These are phyloP conservation scores for Phytophthora vignae DNA, from an alignment of 352 stramenopile species.

Conservation along the genomic window DNA sequence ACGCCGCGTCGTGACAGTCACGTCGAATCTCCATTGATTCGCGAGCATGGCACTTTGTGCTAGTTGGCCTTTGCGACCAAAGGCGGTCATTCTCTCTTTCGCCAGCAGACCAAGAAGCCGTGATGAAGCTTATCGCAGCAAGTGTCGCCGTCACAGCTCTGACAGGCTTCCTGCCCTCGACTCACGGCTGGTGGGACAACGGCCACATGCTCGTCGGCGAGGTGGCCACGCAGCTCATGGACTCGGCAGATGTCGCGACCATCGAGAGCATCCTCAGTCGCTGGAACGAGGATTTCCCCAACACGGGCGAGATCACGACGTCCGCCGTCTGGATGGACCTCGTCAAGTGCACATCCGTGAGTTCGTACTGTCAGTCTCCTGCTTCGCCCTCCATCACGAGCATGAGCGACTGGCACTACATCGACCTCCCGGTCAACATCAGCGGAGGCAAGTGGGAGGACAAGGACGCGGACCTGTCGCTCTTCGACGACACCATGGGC, in stretches of 20 bases:
- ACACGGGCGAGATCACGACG: conserved; percentile 57
- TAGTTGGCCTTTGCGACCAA: not conserved
- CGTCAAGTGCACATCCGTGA: conserved; percentile 61
- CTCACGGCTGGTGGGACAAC: conserved; percentile 66
- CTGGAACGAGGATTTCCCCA: conserved; percentile 67
- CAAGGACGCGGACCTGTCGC: conserved; percentile 45
- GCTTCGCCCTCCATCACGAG: conserved; percentile 50
- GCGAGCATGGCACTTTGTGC: not conserved
- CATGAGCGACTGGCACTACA: conserved; percentile 77
- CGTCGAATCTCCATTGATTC: no score
- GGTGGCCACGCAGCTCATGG: conserved; percentile 60
- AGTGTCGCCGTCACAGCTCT: conserved; percentile 18
- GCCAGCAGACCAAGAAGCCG: conserved; percentile 1
- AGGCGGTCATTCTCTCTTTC: conserved; percentile 21
- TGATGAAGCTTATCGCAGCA: conserved; percentile 48
- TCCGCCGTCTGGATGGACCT: conserved; percentile 65
- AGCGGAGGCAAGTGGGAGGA: conserved; percentile 47
- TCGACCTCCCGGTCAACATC: conserved; percentile 67
- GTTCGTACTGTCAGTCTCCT: conserved; percentile 43
- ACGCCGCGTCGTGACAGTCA: no score
- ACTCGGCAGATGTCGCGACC: conserved; percentile 45
- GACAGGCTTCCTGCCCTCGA: conserved; percentile 26
- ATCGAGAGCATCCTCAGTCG: conserved; percentile 55
- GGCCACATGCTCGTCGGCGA: conserved; percentile 70
- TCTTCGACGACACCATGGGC: conserved; percentile 63